Evolutionary conservation across 2,329 filamentous ascomycete genomes (phyloP), one percentile per base, ranked within the genome.

Genomic region (Curvularia sp.): DNA sequence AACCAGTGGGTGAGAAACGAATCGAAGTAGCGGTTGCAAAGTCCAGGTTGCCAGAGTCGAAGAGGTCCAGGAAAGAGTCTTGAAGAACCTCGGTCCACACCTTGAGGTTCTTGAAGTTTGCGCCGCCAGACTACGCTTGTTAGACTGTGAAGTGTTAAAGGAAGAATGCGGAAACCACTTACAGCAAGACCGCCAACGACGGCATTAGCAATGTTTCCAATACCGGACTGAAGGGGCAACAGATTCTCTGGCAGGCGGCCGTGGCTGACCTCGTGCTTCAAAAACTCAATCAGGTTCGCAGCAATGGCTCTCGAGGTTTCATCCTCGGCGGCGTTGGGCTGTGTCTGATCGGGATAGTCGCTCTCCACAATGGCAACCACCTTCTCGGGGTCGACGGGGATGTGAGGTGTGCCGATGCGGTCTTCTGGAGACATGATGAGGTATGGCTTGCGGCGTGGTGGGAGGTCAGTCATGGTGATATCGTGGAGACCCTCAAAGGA

Each of bases 51-150:
- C 92, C 92, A 59, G 87, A 90, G 82, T 96, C 93, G 79, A 96
- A 96, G 53, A 96, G 89, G 76, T 96, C 93, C 23, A 96, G 86
- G 86, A 96, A 96, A 21, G 90, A 93, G 76, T 96, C 92, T 80
- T 96, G 92, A 56, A 96, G 87, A 47, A 96, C 92, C 79, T 96
- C 92, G 23, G 93, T 96, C 93, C 92, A 96, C 38, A 96, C 93
- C 75, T 90, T 93, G 57, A 97, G 85, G 80, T 96, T 91, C 74
- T 87, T 86, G 83, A 96, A 96, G 77, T 93, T 89, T 65, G 90
- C 91, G 59, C 82, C 83, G 13, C 84, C 84, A 57, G 89, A 86
- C 70, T 76, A 42, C 30, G 10, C 6, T 28, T 34, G 52, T 62
- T 27, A 62, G 60, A 2, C 10, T 28, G 1, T 12, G n/a, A 9